Evolutionary conservation across 2,329 filamentous ascomycete species (phyloP).

Genomic region (Epichloe sibirici): DNA sequence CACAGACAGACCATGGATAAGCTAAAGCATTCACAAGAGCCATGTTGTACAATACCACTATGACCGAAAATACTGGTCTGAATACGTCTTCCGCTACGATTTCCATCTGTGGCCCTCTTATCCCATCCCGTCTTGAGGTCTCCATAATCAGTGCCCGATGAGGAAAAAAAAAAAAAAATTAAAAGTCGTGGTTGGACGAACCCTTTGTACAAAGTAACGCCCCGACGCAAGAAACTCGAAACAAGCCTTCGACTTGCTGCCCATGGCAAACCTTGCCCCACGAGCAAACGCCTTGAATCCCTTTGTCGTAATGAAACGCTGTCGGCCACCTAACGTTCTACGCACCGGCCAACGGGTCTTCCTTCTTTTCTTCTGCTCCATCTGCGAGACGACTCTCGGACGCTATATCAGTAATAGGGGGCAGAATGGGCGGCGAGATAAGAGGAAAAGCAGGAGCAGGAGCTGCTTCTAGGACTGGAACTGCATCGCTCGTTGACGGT

Average conservation of each 20-base stretch:
- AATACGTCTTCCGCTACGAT: too few relatives aligned
- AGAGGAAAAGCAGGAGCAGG: neutral
- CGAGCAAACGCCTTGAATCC: neutral
- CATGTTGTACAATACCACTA: too few relatives aligned
- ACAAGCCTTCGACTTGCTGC: neutral
- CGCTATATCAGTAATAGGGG: neutral
- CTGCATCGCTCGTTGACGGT: neutral
- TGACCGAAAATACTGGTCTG: too few relatives aligned
- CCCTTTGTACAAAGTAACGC: neutral
- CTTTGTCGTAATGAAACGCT: neutral
- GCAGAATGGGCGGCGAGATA: neutral
- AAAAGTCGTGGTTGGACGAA: neutral
- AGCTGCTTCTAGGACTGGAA: neutral
- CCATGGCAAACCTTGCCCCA: neutral
- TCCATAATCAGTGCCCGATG: too few relatives aligned
- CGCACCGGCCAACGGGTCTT: slow-evolving; percentile 7
- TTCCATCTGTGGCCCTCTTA: too few relatives aligned
- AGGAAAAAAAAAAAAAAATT: too few relatives aligned
- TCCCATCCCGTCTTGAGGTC: too few relatives aligned
- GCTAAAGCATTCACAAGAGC: too few relatives aligned
- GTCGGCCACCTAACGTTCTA: slow-evolving; percentile 8
- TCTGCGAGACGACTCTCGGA: neutral
- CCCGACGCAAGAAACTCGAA: neutral
- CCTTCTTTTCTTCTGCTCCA: slow-evolving; percentile 4
- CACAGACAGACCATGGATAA: too few relatives aligned